Base-by-base conservation (phyloP, 148 eudicot genomes). In the Gaultheria prostrata region DNA sequence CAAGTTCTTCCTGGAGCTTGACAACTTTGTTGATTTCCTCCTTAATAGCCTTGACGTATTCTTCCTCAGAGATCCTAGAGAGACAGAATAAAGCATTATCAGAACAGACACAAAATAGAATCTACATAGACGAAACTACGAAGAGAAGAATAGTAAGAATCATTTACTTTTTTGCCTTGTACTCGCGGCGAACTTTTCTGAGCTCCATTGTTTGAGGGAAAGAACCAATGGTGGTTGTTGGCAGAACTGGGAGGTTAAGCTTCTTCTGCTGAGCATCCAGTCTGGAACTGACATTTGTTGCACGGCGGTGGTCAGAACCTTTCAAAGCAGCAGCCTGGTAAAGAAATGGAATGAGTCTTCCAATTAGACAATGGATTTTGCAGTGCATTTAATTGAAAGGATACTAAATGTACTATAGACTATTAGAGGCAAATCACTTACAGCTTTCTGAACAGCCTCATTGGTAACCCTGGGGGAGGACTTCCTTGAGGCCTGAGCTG, bases 171-270 rank as follows among this genome's bases (percentile, higher is more conserved):
- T 92, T 94, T 79, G 93, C 98, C 92, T 95, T 95, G 91, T 89
- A 95, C 79, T 95, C 98, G 88, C 98, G 96, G 78, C 98, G 98
- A 10, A 94, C 98, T 91, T 90, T 95, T 80, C 98, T 92, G 65
- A 95, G 95, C 82, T 95, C 98, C 15, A 92, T 87, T 35, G 98
- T 95, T 84, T 95, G 98, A 61, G 98, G 98, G 93, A 95, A 95
- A 79, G 98, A 95, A 9, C 98, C 98, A 89, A 94, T 95, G 74
- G 98, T 95, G 85, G 98, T 95, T 80, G 98, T 95, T 61, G 98
- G 98, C 80, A 95, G 94, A 69, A 93, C 79, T 49, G 98, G 98
- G 75, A 95, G 98, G 90, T 92, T 95, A 81, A 95, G 98, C 91
- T 95, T 95, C 96, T 95, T 95, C 83, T 95, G 98, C 83, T 95